Evolutionary conservation across 768 basidiomycete species (phyloP).

Genomic region (Hericium alpestre): DNA sequence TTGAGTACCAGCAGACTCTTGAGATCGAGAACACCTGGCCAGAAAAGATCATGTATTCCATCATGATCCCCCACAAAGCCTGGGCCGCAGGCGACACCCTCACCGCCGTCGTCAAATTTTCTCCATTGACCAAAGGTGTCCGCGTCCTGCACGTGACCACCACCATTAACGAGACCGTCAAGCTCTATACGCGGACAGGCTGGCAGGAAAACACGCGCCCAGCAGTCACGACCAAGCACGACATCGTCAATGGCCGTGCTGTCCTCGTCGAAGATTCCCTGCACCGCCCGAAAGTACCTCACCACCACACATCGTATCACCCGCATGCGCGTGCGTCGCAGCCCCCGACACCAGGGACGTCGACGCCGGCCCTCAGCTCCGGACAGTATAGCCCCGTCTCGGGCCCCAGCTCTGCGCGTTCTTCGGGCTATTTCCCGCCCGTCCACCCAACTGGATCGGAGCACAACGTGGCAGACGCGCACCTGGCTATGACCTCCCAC

Average conservation of each 20-base stretch:
- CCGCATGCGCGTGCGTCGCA: conserved; percentile 2
- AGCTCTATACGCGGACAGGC: conserved; percentile 43
- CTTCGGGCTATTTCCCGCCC: not conserved
- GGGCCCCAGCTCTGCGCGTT: not conserved
- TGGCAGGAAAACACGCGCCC: conserved; percentile 50
- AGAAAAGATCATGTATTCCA: conserved; percentile 90
- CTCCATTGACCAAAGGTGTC: conserved; percentile 78
- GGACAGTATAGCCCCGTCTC: not conserved
- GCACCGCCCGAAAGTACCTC: conserved; percentile 15
- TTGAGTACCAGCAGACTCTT: conserved; percentile 92
- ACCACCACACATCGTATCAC: conserved; percentile 8
- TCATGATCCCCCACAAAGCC: conserved; percentile 90
- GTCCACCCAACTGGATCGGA: not conserved
- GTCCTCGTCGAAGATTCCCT: conserved; percentile 20
- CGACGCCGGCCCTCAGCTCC: not conserved
- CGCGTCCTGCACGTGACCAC: conserved; percentile 57
- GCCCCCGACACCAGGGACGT: conserved; percentile 6
- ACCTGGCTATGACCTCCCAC: not conserved
- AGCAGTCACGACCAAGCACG: conserved; percentile 56
- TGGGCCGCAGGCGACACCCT: conserved; percentile 86
- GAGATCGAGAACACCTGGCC: conserved; percentile 98
- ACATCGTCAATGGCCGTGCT: conserved; percentile 52
- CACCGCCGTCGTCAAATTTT: conserved; percentile 76
- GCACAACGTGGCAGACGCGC: not conserved
- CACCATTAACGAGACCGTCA: conserved; percentile 65